Evolutionary conservation across 352 stramenopile genomes (phyloP), one percentile per base, ranked within the genome.

Genomic region (Phytophthora lateralis): DNA sequence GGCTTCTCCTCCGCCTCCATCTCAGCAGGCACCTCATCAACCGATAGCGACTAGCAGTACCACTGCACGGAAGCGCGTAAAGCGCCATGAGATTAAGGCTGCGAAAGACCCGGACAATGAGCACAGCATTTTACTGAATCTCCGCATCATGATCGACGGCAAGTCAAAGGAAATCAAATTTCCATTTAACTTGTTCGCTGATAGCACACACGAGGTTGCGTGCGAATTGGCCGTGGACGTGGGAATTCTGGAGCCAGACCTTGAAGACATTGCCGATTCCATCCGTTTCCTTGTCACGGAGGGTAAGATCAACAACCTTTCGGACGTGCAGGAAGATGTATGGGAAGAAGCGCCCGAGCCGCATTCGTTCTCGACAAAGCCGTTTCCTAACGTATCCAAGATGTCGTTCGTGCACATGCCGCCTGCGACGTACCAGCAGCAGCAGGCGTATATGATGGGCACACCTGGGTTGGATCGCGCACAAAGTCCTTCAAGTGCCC

Each of bases 91-190:
- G 35, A 93, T 93, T 60, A 89, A 90, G 56, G 83, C 83, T 6
- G 81, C 72, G 2, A 93, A 93, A 66, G 84, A 94, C 47, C 82
- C 79, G 1, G 82, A 91, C 45, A 91, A 88, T 58, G 76, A 88
- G 21, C 87, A 93, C 73, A 93, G 83, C 35, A 91, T 94, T 32
- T 50, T 92, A 54, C 45, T 98, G 43, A 97, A 94, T 49, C 73
- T 98, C 35, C 90, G 86, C n/a, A 87, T 95, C 57, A 89, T 85
- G 59, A 86, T 95, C 34, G 83, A 95, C 61, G 86, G 90, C 68
- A 95, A 97, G 71, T 97, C 90, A n/a, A 96, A 98, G 71, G 96
- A 97, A 55, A 97, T 98, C 56, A 96, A 98, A 80, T 98, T 98
- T 76, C 88, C 93, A 14, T 98, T 98, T 82, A 95, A 98, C 69